Base-by-base conservation (phyloP, 106 monocot species). In the Xerophyta viscosa region DNA sequence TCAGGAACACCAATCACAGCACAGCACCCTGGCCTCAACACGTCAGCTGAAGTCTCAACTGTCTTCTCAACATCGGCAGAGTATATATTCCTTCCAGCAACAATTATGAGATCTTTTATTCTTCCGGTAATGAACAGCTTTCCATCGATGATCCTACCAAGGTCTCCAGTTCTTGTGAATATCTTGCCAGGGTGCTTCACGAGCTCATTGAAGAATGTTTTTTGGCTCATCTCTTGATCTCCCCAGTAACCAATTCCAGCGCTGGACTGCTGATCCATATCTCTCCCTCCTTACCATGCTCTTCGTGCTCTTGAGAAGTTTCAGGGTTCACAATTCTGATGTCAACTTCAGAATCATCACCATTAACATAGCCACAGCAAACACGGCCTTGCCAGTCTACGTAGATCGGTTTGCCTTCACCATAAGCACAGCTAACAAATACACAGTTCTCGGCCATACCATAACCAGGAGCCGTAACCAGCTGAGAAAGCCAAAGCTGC, bases 401-500 rank as follows among this genome's bases (percentile, higher is more conserved):
- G 0, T 67, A 46, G n/a, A 78, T 24, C 10, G 77, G 77, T 48
- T 62, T 67, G 19, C 60, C 52, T 72, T 78, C 63, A 37, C 77
- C 71, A 41, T 67, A 78, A 42, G 71, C 77, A 46, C 71, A 78
- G 41, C 57, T 63, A 25, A 78, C 77, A 67, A 53, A 78, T 18
- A 78, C 77, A 46, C 71, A 72, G 18, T 78, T 78, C 67, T 78
- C 77, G 30, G 77, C 77, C 29, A 78, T 47, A n/a, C 77, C 77
- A 43, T 72, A 78, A n/a, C 77, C 77, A 47, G 77, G 77, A 58
- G 77, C 77, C 37, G 72, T 37, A 19, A 72, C 77, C 29, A 53
- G 56, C 36, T 78, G 41, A 28, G 67, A 67, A 31, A 78, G 9
- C 77, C 77, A 53, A 71, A 72, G 18, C 39, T 20, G 39, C 23